Conservation (phyloP, 202 grass and related monocot species). For the Schoenoplectus tabernaemontani region DNA sequence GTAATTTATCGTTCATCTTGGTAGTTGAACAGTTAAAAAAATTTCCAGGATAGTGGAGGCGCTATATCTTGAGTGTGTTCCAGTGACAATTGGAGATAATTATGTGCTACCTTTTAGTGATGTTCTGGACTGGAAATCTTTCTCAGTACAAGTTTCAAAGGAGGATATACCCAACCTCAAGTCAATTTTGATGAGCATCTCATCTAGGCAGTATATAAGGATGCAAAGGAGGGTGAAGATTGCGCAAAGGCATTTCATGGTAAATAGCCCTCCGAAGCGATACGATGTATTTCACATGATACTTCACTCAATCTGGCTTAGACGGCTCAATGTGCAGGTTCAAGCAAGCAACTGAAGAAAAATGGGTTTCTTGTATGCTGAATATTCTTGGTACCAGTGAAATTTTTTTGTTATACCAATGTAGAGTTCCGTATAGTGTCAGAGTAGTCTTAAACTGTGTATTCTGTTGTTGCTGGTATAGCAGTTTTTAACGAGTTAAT, state of each 20-base stretch:
- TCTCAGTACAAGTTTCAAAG: constrained; percentile 43
- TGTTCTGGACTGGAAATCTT: constrained; percentile 61
- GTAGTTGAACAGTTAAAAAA: background rate
- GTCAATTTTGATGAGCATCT: constrained; percentile 38
- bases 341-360: background rate
- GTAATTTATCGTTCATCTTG: background rate
- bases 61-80: constrained; percentile 70
- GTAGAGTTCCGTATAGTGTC: background rate
- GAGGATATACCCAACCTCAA: constrained; percentile 49
- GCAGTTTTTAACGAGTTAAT: background rate
- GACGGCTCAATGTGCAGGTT: constrained; percentile 53
- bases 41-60: constrained; percentile 51
- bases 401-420: background rate
- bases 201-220: constrained; percentile 53
- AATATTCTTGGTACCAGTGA: constrained; percentile 5
- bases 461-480: background rate
- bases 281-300: constrained; percentile 76
- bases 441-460: background rate
- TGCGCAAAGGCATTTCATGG: constrained; percentile 49
- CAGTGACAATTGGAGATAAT: constrained; percentile 49
- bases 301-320: constrained; percentile 68
- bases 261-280: constrained; percentile 32
- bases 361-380: background rate
- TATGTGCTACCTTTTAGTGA: constrained; percentile 66
- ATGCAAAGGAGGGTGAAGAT: constrained; percentile 44